A percentile compares a stretch with the other conserved stretches of the same genome.
Evolutionary conservation across 306 rosid species (phyloP).

Genomic region (Neltuma alba): DNA sequence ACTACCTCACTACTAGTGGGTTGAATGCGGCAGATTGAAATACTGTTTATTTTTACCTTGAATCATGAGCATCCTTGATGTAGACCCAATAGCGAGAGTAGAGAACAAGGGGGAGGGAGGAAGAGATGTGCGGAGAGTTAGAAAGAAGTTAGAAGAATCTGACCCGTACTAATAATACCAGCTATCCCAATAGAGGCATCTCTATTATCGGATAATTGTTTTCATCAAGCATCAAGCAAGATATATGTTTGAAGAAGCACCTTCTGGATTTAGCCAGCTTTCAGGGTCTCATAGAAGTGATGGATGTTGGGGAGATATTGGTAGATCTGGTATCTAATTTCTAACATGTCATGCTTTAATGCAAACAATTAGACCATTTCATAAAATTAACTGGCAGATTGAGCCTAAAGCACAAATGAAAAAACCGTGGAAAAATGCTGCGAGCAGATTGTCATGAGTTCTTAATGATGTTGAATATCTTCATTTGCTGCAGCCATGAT

Average conservation of each 20-base stretch:
- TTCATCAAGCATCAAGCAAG: constrained; percentile 10
- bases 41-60: constrained; percentile 1
- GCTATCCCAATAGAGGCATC: not conserved
- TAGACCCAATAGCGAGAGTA: not conserved
- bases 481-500: constrained; percentile 20
- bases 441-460: constrained; percentile 1
- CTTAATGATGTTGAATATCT: constrained; percentile 16
- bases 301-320: constrained; percentile 21
- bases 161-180: not conserved
- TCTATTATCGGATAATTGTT: not conserved
- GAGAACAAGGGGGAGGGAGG: not conserved
- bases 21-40: not conserved
- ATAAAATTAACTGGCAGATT: not conserved
- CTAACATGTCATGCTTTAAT: not conserved
- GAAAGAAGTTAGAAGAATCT: not conserved
- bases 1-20: not conserved
- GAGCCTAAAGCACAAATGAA: constrained; percentile 15
- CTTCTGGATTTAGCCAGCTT: not conserved
- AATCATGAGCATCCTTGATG: not conserved
- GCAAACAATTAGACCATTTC: not conserved
- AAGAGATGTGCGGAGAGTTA: not conserved
- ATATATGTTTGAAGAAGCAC: constrained; percentile 15
- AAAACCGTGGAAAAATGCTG: not conserved
- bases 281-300: constrained; percentile 7
- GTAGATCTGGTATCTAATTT: constrained; percentile 11